Evolutionary conservation across 169 alveolate species (phyloP).

Genomic region (Eimeria praecox): DNA sequence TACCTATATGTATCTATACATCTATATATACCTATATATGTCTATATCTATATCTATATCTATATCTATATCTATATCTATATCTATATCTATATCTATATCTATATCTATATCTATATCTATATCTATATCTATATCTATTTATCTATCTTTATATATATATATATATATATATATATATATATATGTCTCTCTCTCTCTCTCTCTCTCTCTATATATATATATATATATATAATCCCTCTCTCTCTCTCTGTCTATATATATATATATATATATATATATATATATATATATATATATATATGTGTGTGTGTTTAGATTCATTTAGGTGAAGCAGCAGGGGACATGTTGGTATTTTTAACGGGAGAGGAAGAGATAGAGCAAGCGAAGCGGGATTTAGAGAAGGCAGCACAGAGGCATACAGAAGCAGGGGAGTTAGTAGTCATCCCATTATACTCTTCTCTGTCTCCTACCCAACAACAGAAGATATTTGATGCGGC

Average conservation of each 20-base stretch:
- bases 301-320: conserved; percentile 87
- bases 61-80: background rate
- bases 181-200: background rate
- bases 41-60: background rate
- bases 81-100: background rate
- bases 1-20: background rate
- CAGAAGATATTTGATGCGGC: conserved; percentile 98
- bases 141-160: background rate
- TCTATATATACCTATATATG: background rate
- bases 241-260: no score
- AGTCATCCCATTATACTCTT: conserved; percentile 93
- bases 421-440: conserved; percentile 74
- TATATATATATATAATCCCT: no score
- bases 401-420: conserved; percentile 66
- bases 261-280: background rate
- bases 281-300: no score
- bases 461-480: conserved; percentile 98
- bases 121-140: background rate
- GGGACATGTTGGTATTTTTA: conserved; percentile 98
- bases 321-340: conserved; percentile 97
- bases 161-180: background rate
- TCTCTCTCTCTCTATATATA: background rate
- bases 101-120: background rate
- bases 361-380: conserved; percentile 97
- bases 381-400: conserved; percentile 85